Conservation (phyloP, 805 yeast species). For the Torulaspora delbrueckii region DNA sequence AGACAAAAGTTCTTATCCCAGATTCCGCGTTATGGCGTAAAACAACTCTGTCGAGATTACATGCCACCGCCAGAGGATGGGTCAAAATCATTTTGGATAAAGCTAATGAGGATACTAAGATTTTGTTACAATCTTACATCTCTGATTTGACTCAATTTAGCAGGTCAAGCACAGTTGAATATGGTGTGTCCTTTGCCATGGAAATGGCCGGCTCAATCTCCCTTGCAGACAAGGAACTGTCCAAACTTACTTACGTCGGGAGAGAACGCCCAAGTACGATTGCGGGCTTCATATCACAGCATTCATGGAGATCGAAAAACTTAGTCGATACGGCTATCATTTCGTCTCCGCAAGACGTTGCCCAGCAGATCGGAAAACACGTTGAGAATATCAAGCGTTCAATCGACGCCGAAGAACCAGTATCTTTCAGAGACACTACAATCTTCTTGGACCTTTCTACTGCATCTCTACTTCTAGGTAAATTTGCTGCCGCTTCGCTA, state of each 20-base stretch:
- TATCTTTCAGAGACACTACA: conserved; percentile 35
- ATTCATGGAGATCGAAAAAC: conserved; percentile 59
- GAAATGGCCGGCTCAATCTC: conserved; percentile 76
- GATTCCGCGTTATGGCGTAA: conserved; percentile 82
- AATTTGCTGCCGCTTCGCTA: conserved; percentile 38
- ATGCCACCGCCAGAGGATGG: conserved; percentile 64
- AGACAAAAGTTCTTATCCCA: conserved; percentile 36
- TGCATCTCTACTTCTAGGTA: conserved; percentile 39
- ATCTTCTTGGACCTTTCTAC: conserved; percentile 44
- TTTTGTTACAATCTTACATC: conserved; percentile 73
- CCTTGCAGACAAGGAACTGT: conserved; percentile 62
- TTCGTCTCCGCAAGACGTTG: conserved; percentile 30
- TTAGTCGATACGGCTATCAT: conserved; percentile 32
- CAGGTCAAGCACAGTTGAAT: conserved; percentile 47
- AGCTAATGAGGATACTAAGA: conserved; percentile 69
- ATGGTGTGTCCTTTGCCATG: conserved; percentile 86
- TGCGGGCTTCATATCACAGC: conserved; percentile 71
- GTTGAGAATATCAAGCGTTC: conserved; percentile 21
- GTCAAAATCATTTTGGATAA: conserved; percentile 49
- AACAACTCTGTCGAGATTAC: conserved; percentile 56
- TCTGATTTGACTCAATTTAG: conserved; percentile 41
- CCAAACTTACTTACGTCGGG: conserved; percentile 40
- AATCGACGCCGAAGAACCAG: conserved; percentile 16
- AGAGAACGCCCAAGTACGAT: conserved; percentile 49
- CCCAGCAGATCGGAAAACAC: conserved; percentile 18